These are phyloP conservation scores for Barnettozyma sucrosica DNA, from an alignment of 805 yeast genomes.

Conservation along the genomic window DNA sequence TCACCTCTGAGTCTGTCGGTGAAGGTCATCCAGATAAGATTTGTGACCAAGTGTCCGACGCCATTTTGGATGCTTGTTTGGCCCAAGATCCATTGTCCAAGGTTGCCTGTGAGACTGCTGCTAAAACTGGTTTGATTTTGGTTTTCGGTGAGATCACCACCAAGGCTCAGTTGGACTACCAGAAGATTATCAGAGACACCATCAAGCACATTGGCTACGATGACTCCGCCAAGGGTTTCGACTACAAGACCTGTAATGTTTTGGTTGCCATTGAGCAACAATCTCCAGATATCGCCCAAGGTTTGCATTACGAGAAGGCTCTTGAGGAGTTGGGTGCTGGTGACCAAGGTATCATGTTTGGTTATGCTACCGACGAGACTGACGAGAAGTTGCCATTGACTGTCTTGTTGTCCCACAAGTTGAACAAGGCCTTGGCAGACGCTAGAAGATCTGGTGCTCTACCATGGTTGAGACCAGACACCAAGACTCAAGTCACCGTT, in stretches of 20 bases:
- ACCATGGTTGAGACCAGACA: constrained; percentile 98
- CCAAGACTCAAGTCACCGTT: constrained; percentile 98
- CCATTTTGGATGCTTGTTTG: constrained; percentile 95
- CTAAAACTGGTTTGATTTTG: constrained; percentile 99
- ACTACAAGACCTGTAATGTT: constrained; percentile 98
- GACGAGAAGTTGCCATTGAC: constrained; percentile 97
- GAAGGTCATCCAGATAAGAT: constrained; percentile 94
- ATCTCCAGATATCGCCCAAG: constrained; percentile 98
- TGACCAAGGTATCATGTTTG: constrained; percentile 99
- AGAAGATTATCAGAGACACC: constrained; percentile 96
- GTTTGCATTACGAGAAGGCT: constrained; percentile 93
- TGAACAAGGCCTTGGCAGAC: constrained; percentile 92
- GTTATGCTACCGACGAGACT: constrained; percentile 98
- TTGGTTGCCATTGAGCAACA: constrained; percentile 99
- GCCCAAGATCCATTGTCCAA: constrained; percentile 94
- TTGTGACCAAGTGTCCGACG: constrained; percentile 99
- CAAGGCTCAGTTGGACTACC: constrained; percentile 91
- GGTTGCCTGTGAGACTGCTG: constrained; percentile 99
- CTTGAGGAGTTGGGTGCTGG: constrained; percentile 99
- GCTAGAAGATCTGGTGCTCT: constrained; percentile 96
- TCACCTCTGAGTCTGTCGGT: constrained; percentile 88
- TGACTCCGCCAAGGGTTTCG: constrained; percentile 92
- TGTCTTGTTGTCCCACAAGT: constrained; percentile 87
- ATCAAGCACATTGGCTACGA: constrained; percentile 98
- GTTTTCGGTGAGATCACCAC: constrained; percentile 99